Evolutionary conservation across 2,329 filamentous ascomycete genomes (phyloP).

Genomic region (Lecanicillium sp.): DNA sequence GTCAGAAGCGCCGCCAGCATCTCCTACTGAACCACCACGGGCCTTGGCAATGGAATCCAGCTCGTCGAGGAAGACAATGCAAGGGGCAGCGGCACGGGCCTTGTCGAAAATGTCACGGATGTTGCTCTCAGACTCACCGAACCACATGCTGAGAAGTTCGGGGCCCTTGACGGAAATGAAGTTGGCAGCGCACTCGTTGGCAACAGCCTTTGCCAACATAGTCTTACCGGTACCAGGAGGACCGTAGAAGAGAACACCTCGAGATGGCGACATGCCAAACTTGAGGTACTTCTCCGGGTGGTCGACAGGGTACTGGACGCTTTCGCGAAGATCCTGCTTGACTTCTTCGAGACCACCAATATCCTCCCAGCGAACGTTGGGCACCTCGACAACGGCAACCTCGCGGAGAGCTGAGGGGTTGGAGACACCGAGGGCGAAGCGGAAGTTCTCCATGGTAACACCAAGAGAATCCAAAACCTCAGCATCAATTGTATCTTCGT

Average conservation of each 20-base stretch:
- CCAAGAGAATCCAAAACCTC: conserved; percentile 97
- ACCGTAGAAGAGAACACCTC: conserved; percentile 97
- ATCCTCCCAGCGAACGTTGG: conserved; percentile 99
- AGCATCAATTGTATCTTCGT: conserved; percentile 97
- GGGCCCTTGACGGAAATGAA: conserved; percentile 99
- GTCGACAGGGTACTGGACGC: conserved; percentile 97
- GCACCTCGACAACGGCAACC: conserved; percentile 97
- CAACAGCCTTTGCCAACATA: conserved; percentile 96
- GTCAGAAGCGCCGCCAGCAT: conserved; percentile 96
- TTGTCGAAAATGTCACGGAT: conserved; percentile 99
- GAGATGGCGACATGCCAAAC: conserved; percentile 94
- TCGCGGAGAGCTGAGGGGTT: conserved; percentile 98
- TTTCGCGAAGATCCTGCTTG: conserved; percentile 99
- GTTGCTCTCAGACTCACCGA: conserved; percentile 99
- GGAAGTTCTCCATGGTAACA: conserved; percentile 99
- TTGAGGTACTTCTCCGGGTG: conserved; percentile 99
- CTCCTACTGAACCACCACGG: conserved; percentile 90
- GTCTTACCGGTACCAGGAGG: conserved; percentile 99
- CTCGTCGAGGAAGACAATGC: conserved; percentile 97
- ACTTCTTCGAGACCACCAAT: conserved; percentile 97
- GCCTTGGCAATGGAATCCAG: conserved; percentile 99
- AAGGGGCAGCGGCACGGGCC: conserved; percentile 94
- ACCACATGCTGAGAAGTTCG: conserved; percentile 99
- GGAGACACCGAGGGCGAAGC: conserved; percentile 93
- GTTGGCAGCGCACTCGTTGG: conserved; percentile 98